A percentile compares a stretch with the other conserved stretches of the same genome.
phyloP scores from a whole-genome alignment of 164 flowering plant species.

The Tetrastigma voinierianum region DNA sequence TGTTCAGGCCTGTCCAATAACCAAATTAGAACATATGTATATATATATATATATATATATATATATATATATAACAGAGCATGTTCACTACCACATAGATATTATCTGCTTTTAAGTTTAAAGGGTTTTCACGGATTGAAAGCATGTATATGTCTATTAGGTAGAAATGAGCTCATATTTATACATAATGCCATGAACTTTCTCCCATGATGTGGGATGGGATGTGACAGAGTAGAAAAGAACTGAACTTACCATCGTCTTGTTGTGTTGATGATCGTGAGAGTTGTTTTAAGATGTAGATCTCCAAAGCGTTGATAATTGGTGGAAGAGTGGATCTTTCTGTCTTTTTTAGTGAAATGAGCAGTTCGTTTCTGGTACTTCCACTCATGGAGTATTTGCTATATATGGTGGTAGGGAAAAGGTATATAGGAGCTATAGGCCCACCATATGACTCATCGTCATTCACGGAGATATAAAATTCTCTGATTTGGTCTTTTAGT shows the following conservation, averaged over 20 bases:
- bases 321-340: slow-evolving; percentile 42
- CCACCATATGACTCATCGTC: slow-evolving; percentile 5
- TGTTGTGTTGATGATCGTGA: slow-evolving; percentile 23
- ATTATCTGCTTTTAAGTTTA: too few relatives aligned
- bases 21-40: not conserved
- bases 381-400: not conserved
- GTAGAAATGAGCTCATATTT: too few relatives aligned
- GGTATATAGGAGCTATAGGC: slow-evolving; percentile 10
- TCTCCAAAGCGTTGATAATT: slow-evolving; percentile 47
- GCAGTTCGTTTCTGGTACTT: not conserved
- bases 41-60: too few relatives aligned
- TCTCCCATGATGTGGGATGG: too few relatives aligned
- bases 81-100: too few relatives aligned
- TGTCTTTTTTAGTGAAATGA: slow-evolving; percentile 11
- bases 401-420: slow-evolving; percentile 6
- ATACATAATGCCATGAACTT: too few relatives aligned
- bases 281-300: slow-evolving; percentile 16
- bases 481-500: slow-evolving; percentile 23
- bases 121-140: too few relatives aligned
- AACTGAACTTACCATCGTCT: slow-evolving; percentile 26
- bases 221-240: too few relatives aligned
- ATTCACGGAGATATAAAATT: slow-evolving; percentile 23
- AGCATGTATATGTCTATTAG: too few relatives aligned
- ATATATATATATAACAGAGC: too few relatives aligned
- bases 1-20: not conserved